Percentiles rank a stretch among this genome's conserved stretches.
Evolutionary conservation across 495 filamentous ascomycete species (phyloP).

Genomic region (Amorphotheca resinae): DNA sequence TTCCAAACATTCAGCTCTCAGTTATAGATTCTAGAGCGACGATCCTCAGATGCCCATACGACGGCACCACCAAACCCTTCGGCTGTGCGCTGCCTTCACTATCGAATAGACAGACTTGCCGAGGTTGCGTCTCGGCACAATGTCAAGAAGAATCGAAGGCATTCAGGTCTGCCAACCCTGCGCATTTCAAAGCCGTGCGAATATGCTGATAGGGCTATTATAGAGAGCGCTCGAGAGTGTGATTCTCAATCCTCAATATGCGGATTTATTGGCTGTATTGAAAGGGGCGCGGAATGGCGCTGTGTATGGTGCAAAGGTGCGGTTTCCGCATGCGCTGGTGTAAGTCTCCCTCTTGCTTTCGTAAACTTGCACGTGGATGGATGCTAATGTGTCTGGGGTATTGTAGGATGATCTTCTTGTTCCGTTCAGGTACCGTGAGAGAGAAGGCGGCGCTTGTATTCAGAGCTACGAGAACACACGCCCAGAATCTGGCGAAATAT

Average conservation of each 20-base stretch:
- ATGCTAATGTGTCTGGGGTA: neutral
- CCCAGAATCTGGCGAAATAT: constrained; percentile 81
- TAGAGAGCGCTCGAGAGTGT: constrained; percentile 46
- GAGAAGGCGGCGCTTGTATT: constrained; percentile 69
- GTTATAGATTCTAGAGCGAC: constrained; percentile 1
- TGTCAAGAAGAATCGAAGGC: constrained; percentile 16
- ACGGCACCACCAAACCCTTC: constrained; percentile 7
- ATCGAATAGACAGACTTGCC: constrained; percentile 13
- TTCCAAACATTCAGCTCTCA: neutral
- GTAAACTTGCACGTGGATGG: neutral
- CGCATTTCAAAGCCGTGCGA: neutral
- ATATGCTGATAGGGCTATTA: constrained; percentile 6
- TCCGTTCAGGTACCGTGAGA: constrained; percentile 76
- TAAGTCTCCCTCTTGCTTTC: constrained; percentile 24
- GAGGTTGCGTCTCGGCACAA: constrained; percentile 17
- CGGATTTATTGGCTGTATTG: constrained; percentile 66
- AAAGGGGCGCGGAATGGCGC: constrained; percentile 94
- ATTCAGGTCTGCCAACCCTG: constrained; percentile 8
- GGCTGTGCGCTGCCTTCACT: constrained; percentile 8
- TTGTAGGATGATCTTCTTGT: constrained; percentile 79
- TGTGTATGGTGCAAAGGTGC: constrained; percentile 95
- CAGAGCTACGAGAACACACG: constrained; percentile 80
- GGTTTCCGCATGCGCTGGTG: constrained; percentile 96
- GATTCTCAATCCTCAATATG: constrained; percentile 70
- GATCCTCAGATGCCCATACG: constrained; percentile 11